Conservation (phyloP, 768 basidiomycete species). For the Amanita rimosa region DNA sequence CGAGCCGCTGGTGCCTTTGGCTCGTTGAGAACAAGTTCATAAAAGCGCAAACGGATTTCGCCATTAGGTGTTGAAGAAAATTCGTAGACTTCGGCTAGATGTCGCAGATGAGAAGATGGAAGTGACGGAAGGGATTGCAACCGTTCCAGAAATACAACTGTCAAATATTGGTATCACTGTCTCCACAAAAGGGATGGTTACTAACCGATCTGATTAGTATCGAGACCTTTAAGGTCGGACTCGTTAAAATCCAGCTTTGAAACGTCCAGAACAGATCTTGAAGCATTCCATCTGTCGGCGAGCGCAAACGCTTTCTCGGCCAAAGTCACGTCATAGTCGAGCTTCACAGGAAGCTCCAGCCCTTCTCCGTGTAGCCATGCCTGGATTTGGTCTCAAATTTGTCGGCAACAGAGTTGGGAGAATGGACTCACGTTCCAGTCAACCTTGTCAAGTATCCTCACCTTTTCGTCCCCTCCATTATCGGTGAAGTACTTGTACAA, state of each 20-base stretch:
- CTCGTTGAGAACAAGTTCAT: constrained; percentile 53
- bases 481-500: constrained; percentile 58
- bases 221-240: constrained; percentile 52
- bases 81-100: constrained; percentile 46
- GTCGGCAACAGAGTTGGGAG: background rate
- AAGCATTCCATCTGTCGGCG: constrained; percentile 62
- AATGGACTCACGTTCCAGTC: constrained; percentile 60
- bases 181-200: background rate
- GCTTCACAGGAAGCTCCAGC: constrained; percentile 53
- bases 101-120: constrained; percentile 43
- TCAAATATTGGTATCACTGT: background rate
- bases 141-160: constrained; percentile 79
- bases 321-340: constrained; percentile 66
- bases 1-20: constrained; percentile 34
- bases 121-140: constrained; percentile 54
- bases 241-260: constrained; percentile 41
- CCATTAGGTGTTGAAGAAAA: constrained; percentile 50
- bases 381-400: constrained; percentile 20
- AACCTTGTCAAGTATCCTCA: constrained; percentile 54
- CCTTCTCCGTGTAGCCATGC: constrained; percentile 83
- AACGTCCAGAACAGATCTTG: constrained; percentile 36
- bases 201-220: constrained; percentile 68
- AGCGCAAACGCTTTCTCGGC: constrained; percentile 61
- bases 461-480: constrained; percentile 47
- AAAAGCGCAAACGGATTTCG: constrained; percentile 73